Evolutionary conservation across 208 protist genomes (phyloP).

Genomic region (Acanthamoeba lenticulata): DNA sequence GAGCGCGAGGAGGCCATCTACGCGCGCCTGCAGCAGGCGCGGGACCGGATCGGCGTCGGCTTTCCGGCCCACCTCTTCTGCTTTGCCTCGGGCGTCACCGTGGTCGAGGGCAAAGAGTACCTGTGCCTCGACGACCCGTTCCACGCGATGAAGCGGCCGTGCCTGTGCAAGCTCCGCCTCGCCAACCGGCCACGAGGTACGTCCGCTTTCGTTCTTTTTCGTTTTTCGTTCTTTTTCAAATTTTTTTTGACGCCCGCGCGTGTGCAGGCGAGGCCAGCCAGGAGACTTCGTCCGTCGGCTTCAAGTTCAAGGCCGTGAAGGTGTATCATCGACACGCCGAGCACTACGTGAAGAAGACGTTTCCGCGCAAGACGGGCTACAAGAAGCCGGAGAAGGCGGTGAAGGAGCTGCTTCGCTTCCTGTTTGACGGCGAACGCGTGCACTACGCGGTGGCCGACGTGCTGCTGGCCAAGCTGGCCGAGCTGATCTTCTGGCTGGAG

Average conservation of each 20-base stretch:
- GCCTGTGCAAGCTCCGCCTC: background rate
- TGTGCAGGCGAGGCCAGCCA: background rate
- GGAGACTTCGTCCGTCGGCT: background rate
- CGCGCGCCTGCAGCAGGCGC: background rate
- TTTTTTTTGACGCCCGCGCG: background rate
- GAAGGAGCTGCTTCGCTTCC: constrained; percentile 19
- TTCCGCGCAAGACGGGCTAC: background rate
- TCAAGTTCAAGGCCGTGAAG: background rate
- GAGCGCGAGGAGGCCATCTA: constrained; percentile 5
- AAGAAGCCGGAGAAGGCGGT: background rate
- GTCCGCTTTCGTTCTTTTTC: background rate
- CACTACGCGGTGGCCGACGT: background rate
- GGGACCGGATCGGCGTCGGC: background rate
- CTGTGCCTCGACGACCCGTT: background rate
- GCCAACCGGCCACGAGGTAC: background rate
- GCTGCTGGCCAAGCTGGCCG: background rate
- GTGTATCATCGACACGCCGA: background rate
- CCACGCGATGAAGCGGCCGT: background rate
- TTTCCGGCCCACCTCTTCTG: background rate
- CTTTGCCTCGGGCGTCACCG: background rate
- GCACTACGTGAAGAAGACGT: background rate
- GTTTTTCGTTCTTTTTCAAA: background rate
- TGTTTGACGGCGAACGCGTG: background rate
- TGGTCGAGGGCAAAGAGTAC: constrained; percentile 18
- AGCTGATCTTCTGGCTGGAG: constrained; percentile 25